Evolutionary conservation across 192 early-diverging fungal genomes (phyloP), one percentile per base, ranked within the genome.

Genomic region (Coemansia reversa): DNA sequence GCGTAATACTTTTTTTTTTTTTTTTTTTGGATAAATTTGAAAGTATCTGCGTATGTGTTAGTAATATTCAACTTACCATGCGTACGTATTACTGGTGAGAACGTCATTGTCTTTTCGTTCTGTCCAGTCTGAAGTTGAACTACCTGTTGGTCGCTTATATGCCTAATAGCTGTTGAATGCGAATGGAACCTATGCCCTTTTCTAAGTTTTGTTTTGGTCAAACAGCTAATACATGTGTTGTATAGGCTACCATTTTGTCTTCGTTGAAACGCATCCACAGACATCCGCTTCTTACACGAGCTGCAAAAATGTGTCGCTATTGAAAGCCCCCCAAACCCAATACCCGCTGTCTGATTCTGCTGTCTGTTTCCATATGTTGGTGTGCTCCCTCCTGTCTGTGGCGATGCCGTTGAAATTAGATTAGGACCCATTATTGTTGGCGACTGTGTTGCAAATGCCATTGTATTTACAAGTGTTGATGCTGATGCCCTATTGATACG

Each of bases 281-380:
- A 23, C 62, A 74, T 67, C 8, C 71, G 64, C 50, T 74, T 74
- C 42, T 74, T 74, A 48, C 72, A 74, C 22, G 72, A 74, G 48
- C 65, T 67, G 51, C 72, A 74, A 51, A 68, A 74, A 56, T 74
- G 65, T 57, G 47, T 56, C 9, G 47, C 18, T n/a, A 24, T 52
- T 3, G 57, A 24, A 6, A 51, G 39, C 5, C 45, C 24, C 5
- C 29, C 25, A 8, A 45, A 19, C 11, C 51, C 32, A 19, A 51
- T 42, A 23, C 19, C 47, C 51, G 45, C 35, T 16, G 7, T 19
- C 27, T 25, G 33, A 23, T 30, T 23, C 7, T 55, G 53, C 25
- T 47, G 42, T 7, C 22, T 30, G 14, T 11, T 29, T 16, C n/a
- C 22, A 58, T 30, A 39, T n/a, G 56, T 39, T 39, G 35, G 35